These are phyloP conservation scores for Fusarium luffae DNA, from an alignment of 2,329 filamentous ascomycete species.

Conservation along the genomic window DNA sequence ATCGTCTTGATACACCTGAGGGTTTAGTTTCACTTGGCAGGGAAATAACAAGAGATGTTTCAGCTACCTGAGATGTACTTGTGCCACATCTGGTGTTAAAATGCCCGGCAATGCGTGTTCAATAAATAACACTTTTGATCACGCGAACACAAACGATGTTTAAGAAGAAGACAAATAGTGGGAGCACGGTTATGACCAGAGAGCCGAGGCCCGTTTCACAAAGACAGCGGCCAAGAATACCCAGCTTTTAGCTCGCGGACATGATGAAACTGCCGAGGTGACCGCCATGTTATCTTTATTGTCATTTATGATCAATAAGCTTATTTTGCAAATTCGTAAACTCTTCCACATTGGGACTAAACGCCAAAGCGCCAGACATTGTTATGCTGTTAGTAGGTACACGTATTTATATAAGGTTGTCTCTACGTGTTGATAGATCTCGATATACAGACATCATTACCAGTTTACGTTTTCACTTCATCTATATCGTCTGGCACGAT, in stretches of 20 bases:
- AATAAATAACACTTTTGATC: not conserved
- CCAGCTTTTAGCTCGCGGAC: not conserved
- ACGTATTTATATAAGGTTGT: not conserved
- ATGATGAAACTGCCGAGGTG: not conserved
- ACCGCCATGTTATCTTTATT: not conserved
- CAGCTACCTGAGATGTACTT: not conserved
- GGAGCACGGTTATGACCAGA: rapidly evolving
- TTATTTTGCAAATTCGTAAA: not conserved
- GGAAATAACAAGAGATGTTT: not conserved
- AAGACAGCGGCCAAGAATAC: rapidly evolving
- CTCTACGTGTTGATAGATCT: not conserved
- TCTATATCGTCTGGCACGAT: not conserved
- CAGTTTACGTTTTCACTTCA: not conserved
- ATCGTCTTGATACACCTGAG: not conserved
- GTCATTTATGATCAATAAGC: not conserved
- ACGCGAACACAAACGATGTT: not conserved
- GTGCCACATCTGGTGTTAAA: not conserved
- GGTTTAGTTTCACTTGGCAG: not conserved
- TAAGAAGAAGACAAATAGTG: not conserved
- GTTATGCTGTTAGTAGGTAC: rapidly evolving
- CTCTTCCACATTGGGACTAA: not conserved
- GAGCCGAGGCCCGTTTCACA: not conserved
- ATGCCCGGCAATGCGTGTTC: not conserved
- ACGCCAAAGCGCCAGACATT: not conserved
- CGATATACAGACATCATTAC: not conserved